Base-by-base conservation (phyloP, 2,329 filamentous ascomycete species). In the Neophaeococcomyces aloes region DNA sequence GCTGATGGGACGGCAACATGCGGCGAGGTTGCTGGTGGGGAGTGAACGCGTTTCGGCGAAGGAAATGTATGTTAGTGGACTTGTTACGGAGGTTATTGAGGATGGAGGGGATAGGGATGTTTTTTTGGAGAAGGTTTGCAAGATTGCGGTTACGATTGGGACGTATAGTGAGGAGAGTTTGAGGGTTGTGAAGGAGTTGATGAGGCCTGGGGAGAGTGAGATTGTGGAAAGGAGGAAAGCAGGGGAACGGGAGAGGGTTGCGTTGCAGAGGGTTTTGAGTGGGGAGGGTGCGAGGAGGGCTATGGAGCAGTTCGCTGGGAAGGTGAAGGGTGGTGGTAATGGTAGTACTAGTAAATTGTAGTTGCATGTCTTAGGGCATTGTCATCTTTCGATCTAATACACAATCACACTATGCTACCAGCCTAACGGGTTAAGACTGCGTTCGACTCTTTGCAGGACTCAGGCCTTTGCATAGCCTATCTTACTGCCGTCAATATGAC, bases 11-110 rank as follows among this genome's bases (percentile, higher is more conserved):
- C 36, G 19, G 21, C 18, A 10, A 15, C 19, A 29, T 14, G 36
- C 36, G 4, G 29, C 29, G 36, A 38, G 36, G 36, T 8, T 27
- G 36, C 14, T 38, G 21, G 11, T 29, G 5, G 36, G 19, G 4
- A 38, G 36, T 38, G 36, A 38, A 23, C 5, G 21, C 13, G 21
- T 38, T 29, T 27, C 19, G 25, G 36, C 19, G 19, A 25, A 27
- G 11, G 36, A 29, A 14, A 38, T 38, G 36, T 29, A 38, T n/a
- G 23, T 38, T 7, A 38, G 23, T 29, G 36, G 36, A 19, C 29
- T 38, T n/a, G 21, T 38, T 8, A 38, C 21, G 19, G 36, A 38
- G 23, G 36, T 38, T 7, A 14, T 38, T 38, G 36, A 38, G 5
- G 17, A 4, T 4, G 19, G 19, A 7, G 36, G n/a, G n/a, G n/a